Evolutionary conservation across 2,329 filamentous ascomycete species (phyloP).

Genomic region (Epichloe gansuensis): DNA sequence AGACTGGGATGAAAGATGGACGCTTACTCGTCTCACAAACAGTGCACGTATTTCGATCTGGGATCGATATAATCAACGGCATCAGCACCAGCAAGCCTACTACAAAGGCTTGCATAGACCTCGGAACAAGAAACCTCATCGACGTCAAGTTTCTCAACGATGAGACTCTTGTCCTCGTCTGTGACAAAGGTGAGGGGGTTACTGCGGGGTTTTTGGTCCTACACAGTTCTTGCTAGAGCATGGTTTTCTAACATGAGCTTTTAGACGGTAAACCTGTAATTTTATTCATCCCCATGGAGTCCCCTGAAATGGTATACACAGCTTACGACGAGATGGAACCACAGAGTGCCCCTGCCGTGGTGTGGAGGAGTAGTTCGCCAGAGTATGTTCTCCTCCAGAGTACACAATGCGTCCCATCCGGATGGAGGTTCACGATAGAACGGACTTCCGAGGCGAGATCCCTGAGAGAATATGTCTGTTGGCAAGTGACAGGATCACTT

Average conservation of each 20-base stretch:
- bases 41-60: constrained; percentile 47
- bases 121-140: constrained; percentile 33
- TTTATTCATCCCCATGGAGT: constrained; percentile 25
- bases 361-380: constrained; percentile 10
- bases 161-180: constrained; percentile 45
- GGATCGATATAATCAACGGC: constrained; percentile 42
- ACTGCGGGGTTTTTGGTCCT: neutral
- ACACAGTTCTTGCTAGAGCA: no score
- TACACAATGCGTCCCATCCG: constrained; percentile 25
- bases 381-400: constrained; percentile 16
- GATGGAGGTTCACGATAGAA: constrained; percentile 40
- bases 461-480: constrained; percentile 40
- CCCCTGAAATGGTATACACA: constrained; percentile 24
- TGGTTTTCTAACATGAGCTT: neutral
- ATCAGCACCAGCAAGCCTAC: constrained; percentile 37
- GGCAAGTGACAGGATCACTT: constrained; percentile 32
- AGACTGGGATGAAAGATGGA: neutral
- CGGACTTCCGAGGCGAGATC: constrained; percentile 31
- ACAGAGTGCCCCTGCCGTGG: constrained; percentile 2
- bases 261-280: constrained; percentile 17
- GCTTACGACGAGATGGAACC: constrained; percentile 19
- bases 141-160: constrained; percentile 61
- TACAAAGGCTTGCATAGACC: constrained; percentile 27
- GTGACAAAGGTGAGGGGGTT: constrained; percentile 26
- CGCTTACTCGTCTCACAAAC: neutral